These are phyloP conservation scores for Rusavskia elegans DNA, from an alignment of 495 filamentous ascomycete genomes.

Conservation along the genomic window DNA sequence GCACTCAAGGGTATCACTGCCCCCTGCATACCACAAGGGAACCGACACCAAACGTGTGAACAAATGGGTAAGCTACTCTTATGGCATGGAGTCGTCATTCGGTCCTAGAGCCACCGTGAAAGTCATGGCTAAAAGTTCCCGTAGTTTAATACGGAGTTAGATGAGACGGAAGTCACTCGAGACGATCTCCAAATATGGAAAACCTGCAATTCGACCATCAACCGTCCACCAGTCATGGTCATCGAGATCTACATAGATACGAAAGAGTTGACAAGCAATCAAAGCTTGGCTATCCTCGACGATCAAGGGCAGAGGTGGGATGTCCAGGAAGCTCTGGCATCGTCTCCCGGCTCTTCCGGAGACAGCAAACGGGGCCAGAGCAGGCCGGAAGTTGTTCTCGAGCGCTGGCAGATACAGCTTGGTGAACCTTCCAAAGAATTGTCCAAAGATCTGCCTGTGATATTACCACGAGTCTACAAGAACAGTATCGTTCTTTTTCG, in stretches of 20 bases:
- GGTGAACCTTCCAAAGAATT: constrained; percentile 37
- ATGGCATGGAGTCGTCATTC: not conserved
- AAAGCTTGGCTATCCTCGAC: constrained; percentile 75
- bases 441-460: constrained; percentile 47
- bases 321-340: constrained; percentile 65
- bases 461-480: constrained; percentile 84
- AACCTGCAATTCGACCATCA: constrained; percentile 54
- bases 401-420: constrained; percentile 79
- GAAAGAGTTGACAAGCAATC: constrained; percentile 61
- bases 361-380: constrained; percentile 26
- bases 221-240: constrained; percentile 69
- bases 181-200: constrained; percentile 71
- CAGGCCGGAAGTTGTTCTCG: constrained; percentile 58
- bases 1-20: constrained; percentile 56
- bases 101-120: not conserved
- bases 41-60: constrained; percentile 52
- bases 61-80: constrained; percentile 65
- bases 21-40: constrained; percentile 42
- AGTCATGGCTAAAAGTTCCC: constrained; percentile 2
- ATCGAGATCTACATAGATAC: constrained; percentile 85
- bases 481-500: constrained; percentile 88
- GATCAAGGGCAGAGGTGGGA: constrained; percentile 85
- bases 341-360: constrained; percentile 38
- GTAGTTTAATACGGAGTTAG: constrained; percentile 87
- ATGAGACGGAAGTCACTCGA: constrained; percentile 74